phyloP scores from a whole-genome alignment of 1,284 basidiomycete genomes.

The Quambalaria eucalypti region DNA sequence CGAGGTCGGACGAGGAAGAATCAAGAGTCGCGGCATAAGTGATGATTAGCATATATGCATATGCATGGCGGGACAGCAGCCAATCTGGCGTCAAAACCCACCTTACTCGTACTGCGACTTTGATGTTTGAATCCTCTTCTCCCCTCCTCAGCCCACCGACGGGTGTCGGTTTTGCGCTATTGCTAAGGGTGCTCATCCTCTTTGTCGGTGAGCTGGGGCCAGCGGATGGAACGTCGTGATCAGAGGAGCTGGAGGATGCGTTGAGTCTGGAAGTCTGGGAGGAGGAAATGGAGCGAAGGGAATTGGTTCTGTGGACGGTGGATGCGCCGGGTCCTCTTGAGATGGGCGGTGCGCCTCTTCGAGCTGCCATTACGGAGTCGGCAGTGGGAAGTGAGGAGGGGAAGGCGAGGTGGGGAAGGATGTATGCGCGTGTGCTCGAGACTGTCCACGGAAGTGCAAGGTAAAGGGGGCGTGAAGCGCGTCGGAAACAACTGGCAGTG shows the following conservation, averaged over 20 bases:
- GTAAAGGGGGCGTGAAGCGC: no score
- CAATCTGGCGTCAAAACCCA: slow-evolving; percentile 4
- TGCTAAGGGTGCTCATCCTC: not conserved
- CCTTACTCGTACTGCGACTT: slow-evolving; percentile 42
- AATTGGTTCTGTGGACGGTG: not conserved
- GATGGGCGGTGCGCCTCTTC: not conserved
- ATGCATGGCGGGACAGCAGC: not conserved
- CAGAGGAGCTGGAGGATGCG: not conserved
- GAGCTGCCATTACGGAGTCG: not conserved
- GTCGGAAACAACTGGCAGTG: no score
- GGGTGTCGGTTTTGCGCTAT: not conserved
- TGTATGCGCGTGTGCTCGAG: no score
- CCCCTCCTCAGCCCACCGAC: slow-evolving; percentile 4
- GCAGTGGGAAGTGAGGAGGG: not conserved
- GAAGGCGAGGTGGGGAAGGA: not conserved
- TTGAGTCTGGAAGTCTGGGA: not conserved
- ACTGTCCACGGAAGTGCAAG: no score
- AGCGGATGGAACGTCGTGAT: not conserved
- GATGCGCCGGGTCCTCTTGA: not conserved
- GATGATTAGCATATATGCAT: not conserved
- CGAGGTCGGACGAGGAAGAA: not conserved
- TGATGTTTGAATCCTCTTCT: slow-evolving; percentile 34
- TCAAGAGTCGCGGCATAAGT: not conserved
- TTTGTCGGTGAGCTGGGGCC: not conserved
- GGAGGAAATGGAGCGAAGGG: not conserved